Conservation (phyloP, 768 basidiomycete species). For the Mycena vitilis region DNA sequence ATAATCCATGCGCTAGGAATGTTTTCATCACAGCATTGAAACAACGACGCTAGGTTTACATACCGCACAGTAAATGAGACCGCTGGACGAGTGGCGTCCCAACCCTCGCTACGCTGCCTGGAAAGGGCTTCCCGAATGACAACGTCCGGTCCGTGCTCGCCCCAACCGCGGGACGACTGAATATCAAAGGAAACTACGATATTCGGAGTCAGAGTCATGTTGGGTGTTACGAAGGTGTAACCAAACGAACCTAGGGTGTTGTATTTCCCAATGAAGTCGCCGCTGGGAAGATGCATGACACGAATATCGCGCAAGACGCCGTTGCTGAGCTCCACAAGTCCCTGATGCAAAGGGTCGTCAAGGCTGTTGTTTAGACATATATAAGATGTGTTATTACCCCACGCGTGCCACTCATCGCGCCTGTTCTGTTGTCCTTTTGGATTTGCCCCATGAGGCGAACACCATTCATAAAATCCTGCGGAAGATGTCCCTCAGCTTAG, state of each 20-base stretch:
- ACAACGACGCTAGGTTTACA: background rate
- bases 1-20: slow-evolving; percentile 37
- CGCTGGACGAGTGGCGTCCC: slow-evolving; percentile 33
- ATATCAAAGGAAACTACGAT: slow-evolving; percentile 27
- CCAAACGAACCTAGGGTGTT: slow-evolving; percentile 31
- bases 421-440: background rate
- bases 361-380: background rate
- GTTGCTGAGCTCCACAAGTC: slow-evolving; percentile 31
- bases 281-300: slow-evolving; percentile 31
- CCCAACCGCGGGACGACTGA: slow-evolving; percentile 1
- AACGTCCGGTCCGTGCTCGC: slow-evolving; percentile 23
- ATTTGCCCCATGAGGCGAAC: slow-evolving; percentile 22
- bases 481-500: background rate
- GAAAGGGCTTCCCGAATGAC: slow-evolving; percentile 34
- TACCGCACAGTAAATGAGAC: slow-evolving; percentile 37
- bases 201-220: background rate
- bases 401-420: slow-evolving; percentile 13
- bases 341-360: slow-evolving; percentile 12
- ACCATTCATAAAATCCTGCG: slow-evolving; percentile 31
- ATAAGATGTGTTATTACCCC: slow-evolving; percentile 22
- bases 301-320: slow-evolving; percentile 36
- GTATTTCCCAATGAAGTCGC: slow-evolving; percentile 27
- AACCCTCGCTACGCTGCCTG: slow-evolving; percentile 33
- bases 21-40: background rate
- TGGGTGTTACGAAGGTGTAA: background rate